Evolutionary conservation across 2,329 filamentous ascomycete genomes (phyloP).

Genomic region (Diaporthe velutina): DNA sequence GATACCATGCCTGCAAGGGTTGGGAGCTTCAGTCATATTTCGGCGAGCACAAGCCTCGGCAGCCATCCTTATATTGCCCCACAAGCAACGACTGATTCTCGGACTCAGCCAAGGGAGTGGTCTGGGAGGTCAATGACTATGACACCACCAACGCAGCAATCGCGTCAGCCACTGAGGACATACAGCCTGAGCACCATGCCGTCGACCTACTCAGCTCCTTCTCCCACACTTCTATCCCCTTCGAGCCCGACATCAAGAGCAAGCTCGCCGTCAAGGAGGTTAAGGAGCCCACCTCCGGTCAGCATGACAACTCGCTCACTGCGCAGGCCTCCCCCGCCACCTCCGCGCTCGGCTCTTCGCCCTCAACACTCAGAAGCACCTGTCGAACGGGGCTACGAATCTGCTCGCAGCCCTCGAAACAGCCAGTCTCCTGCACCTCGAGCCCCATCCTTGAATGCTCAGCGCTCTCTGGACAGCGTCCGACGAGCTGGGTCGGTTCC

Average conservation of each 20-base stretch:
- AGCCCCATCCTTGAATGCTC: slow-evolving; percentile 45
- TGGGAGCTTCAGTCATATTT: slow-evolving; percentile 42
- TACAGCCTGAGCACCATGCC: slow-evolving; percentile 36
- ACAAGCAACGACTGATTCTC: slow-evolving; percentile 39
- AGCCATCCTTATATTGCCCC: slow-evolving; percentile 47
- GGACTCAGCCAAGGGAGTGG: slow-evolving; percentile 34
- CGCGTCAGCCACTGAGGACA: slow-evolving; percentile 41
- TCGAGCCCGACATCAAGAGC: slow-evolving; percentile 48
- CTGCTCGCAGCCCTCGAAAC: slow-evolving; percentile 44
- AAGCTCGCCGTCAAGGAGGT: slow-evolving; percentile 45
- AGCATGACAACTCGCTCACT: slow-evolving; percentile 57
- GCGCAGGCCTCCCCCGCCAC: slow-evolving; percentile 49
- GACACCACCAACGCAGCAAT: slow-evolving; percentile 47
- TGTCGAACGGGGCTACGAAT: slow-evolving; percentile 50
- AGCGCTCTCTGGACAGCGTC: slow-evolving; percentile 43
- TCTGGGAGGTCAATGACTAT: slow-evolving; percentile 49
- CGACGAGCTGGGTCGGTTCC: slow-evolving; percentile 40
- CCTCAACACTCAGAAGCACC: slow-evolving; percentile 46
- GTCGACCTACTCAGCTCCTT: slow-evolving; percentile 20
- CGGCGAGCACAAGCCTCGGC: slow-evolving; percentile 44
- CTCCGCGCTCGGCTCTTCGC: slow-evolving; percentile 53
- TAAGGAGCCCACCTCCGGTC: slow-evolving; percentile 55
- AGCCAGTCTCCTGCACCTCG: slow-evolving; percentile 40
- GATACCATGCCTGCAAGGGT: slow-evolving; percentile 42
- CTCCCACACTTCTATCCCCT: slow-evolving; percentile 41